Conservation (phyloP, 495 filamentous ascomycete genomes). For the Neohortaea acidophila region DNA sequence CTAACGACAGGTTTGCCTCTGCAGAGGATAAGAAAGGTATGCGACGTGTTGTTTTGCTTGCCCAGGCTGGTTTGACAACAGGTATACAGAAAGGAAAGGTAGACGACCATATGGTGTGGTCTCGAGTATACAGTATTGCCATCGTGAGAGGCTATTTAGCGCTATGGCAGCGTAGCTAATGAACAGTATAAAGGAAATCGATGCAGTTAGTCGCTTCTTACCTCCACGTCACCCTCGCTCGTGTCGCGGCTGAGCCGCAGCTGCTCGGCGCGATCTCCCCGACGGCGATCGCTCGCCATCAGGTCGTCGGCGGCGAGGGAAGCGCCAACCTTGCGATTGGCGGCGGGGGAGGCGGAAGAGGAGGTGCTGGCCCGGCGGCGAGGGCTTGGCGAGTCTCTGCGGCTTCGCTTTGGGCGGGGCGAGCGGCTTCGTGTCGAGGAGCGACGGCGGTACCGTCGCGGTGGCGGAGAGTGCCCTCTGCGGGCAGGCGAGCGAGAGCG, state of each 20-base stretch:
- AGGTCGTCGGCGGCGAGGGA: conserved; percentile 4
- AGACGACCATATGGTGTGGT: not conserved
- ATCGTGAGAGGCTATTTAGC: too few relatives aligned
- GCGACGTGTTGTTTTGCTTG: not conserved
- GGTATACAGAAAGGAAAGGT: not conserved
- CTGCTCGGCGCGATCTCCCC: not conserved
- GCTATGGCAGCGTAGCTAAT: too few relatives aligned
- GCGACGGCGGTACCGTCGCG: conserved; percentile 34
- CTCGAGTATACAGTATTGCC: too few relatives aligned
- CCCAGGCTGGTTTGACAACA: not conserved
- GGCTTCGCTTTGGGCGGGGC: conserved; percentile 27
- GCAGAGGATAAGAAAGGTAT: too few relatives aligned
- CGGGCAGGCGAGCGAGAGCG: conserved; percentile 20
- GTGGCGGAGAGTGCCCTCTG: conserved; percentile 47
- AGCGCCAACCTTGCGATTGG: conserved; percentile 4
- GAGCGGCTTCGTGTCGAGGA: conserved; percentile 24
- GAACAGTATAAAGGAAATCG: not conserved
- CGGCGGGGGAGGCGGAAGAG: not conserved
- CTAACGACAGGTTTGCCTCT: not conserved
- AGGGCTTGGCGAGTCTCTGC: conserved; percentile 4
- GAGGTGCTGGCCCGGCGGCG: conserved; percentile 3
- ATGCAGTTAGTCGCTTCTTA: not conserved
- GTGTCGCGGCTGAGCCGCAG: conserved; percentile 10
- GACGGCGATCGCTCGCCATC: conserved; percentile 5
- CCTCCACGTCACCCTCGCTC: not conserved